Conservation (phyloP, 257 asterid species). For the Solanum chaucha region DNA sequence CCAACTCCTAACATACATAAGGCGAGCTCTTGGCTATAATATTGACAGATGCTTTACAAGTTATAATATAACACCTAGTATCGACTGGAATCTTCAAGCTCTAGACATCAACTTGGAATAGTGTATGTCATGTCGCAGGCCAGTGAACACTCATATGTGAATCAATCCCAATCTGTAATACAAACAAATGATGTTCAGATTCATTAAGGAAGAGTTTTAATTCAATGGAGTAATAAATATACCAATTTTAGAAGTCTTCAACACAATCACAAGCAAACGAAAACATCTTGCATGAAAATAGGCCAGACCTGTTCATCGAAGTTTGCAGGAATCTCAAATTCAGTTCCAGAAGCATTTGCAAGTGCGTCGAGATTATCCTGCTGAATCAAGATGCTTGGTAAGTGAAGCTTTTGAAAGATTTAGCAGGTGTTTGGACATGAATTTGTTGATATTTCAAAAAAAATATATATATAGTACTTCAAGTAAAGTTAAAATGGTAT, state of each 20-base stretch:
- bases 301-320: constrained; percentile 23
- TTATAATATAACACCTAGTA: background rate
- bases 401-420: background rate
- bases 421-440: background rate
- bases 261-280: background rate
- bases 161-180: constrained; percentile 10
- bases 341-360: constrained; percentile 17
- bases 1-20: background rate
- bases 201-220: background rate
- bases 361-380: constrained; percentile 28
- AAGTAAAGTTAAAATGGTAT: background rate
- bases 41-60: background rate
- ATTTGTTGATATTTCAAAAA: background rate
- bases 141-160: constrained; percentile 15
- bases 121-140: constrained; percentile 2
- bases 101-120: background rate
- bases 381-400: background rate
- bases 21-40: background rate
- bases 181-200: background rate
- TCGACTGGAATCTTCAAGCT: background rate
- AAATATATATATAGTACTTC: background rate
- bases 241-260: background rate
- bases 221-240: background rate
- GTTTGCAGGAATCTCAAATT: constrained; percentile 25
- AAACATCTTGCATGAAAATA: background rate